Conservation (phyloP, 2,329 filamentous ascomycete species). For the Ceratocystiopsis sp. region DNA sequence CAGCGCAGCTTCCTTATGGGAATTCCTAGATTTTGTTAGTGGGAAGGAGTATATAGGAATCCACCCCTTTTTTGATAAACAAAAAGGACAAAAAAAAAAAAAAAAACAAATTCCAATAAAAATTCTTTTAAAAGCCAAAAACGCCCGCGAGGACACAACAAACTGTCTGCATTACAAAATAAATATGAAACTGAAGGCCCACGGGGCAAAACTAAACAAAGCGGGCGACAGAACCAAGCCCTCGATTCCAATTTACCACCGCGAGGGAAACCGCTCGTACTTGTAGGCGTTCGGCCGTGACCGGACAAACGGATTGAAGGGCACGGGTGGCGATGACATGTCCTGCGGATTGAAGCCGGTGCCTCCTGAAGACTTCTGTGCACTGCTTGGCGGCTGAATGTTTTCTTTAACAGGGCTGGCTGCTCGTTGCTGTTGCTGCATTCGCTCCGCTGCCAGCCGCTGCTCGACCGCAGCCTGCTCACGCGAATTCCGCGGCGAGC, state of each 20-base stretch:
- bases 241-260: conserved; percentile 5
- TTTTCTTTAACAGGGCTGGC: conserved; percentile 25
- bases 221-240: too few species aligned
- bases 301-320: conserved; percentile 22
- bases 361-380: too few species aligned
- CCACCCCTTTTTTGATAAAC: too few species aligned
- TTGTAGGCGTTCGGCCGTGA: conserved; percentile 19
- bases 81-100: neutral
- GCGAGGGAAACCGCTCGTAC: conserved; percentile 25
- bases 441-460: conserved; percentile 17
- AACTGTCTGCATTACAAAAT: too few species aligned
- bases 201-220: too few species aligned
- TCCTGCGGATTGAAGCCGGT: conserved; percentile 1
- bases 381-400: neutral
- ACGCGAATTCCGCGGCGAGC: conserved; percentile 39
- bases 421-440: conserved; percentile 13
- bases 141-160: too few species aligned
- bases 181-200: too few species aligned
- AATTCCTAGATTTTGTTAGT: too few species aligned
- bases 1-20: too few species aligned
- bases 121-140: too few species aligned
- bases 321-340: conserved; percentile 8
- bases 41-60: too few species aligned
- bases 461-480: conserved; percentile 46
- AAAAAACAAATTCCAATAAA: neutral